Conservation (phyloP, 106 monocot species). For the Agapanthus africanus region DNA sequence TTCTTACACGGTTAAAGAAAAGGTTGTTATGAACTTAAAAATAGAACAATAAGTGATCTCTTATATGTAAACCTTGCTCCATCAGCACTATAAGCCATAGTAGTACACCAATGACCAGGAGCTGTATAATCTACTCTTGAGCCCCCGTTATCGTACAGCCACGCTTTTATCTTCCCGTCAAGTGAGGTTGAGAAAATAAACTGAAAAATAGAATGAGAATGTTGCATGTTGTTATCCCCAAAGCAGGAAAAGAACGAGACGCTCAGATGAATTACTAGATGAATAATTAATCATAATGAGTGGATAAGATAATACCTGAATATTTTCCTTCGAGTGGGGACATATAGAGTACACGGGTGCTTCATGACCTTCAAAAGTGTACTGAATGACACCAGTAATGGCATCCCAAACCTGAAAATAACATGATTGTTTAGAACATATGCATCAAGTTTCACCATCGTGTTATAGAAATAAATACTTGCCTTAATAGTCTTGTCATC, state of each 20-base stretch:
- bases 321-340: slow-evolving; percentile 36
- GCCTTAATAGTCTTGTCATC: slow-evolving; percentile 83
- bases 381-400: slow-evolving; percentile 12
- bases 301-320: too few species aligned
- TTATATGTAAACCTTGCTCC: slow-evolving; percentile 44
- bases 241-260: not conserved
- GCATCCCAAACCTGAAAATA: slow-evolving; percentile 49
- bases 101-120: slow-evolving; percentile 73
- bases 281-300: too few species aligned
- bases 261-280: not conserved
- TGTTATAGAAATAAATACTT: not conserved
- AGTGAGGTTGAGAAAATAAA: slow-evolving; percentile 72
- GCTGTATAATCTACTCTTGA: slow-evolving; percentile 78
- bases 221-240: not conserved
- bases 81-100: slow-evolving; percentile 84
- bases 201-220: slow-evolving; percentile 19
- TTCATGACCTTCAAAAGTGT: slow-evolving; percentile 40
- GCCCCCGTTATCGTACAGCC: slow-evolving; percentile 63
- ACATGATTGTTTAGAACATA: too few species aligned
- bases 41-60: not conserved
- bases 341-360: slow-evolving; percentile 51
- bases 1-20: not conserved
- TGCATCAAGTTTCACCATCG: too few species aligned
- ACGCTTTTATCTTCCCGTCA: slow-evolving; percentile 64
- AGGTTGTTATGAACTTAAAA: not conserved